Base-by-base conservation (phyloP, 2,329 filamentous ascomycete species). In the Massarina eburnea region DNA sequence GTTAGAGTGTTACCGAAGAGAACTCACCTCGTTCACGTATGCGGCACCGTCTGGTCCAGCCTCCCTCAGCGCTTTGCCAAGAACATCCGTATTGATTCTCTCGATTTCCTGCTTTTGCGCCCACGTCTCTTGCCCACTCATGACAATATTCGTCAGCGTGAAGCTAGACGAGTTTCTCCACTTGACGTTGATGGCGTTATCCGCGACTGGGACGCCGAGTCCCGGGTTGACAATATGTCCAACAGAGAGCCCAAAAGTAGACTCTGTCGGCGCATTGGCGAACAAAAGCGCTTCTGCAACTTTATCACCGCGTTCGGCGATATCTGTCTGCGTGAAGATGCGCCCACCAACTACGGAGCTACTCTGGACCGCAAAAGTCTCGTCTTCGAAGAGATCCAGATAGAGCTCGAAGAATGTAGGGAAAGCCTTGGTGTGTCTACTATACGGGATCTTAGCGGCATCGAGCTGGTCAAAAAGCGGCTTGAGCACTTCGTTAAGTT, bases 381-480 rank as follows among this genome's bases (percentile, higher is more conserved):
- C 66, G 34, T 69, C 66, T 41, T 68, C 64, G 40, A 68, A 69
- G 55, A 69, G 62, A 48, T 68, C 66, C 0, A 63, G 56, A 46
- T 69, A 69, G 43, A 69, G 55, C 44, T 69, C 61, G 48, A 66
- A 69, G 53, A 68, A 68, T 1, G 64, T 66, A 1, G 66, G 58
- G 48, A 68, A 69, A 0, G 60, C 58, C 40, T 49, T 59, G 30
- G 61, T 61, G 39, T 62, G 40, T 6, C 52, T 52, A 37, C 59
- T 56, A 38, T 67, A 67, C 0, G 66, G 66, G 17, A 69, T 55
- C 38, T 62, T 58, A 6, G 59, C 59, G 3, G 59, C 62, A 8
- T 68, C 52, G 6, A 69, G 48, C 24, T 62, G 51, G 5, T 59
- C 49, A 26, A 61, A 64, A 0, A 69, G 46, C 7, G 65, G 66